These are phyloP conservation scores for Trichophyton simii DNA, from an alignment of 2,329 filamentous ascomycete genomes.

Conservation along the genomic window DNA sequence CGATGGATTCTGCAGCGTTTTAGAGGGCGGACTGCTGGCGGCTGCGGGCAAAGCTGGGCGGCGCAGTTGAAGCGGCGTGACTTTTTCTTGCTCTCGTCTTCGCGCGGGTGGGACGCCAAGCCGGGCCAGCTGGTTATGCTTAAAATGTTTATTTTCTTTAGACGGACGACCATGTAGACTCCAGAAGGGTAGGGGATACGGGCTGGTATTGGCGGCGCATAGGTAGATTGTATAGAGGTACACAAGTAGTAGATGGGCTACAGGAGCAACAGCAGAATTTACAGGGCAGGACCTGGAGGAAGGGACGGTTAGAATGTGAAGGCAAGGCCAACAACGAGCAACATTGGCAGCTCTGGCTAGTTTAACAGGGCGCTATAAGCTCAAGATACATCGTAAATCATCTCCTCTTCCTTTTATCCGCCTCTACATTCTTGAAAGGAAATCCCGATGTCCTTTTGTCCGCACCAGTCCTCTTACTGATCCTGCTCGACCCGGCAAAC, in stretches of 20 bases:
- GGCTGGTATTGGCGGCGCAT: neutral
- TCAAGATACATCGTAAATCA: neutral
- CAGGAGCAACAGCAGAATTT: too few relatives aligned
- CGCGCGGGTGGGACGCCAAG: neutral
- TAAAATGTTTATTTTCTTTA: slow-evolving; percentile 20
- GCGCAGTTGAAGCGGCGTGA: slow-evolving; percentile 10
- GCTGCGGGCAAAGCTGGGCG: neutral
- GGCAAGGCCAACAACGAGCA: neutral
- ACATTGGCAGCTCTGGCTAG: too few relatives aligned
- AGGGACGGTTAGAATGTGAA: neutral
- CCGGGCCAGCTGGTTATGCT: neutral
- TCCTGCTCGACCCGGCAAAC: slow-evolving; percentile 46
- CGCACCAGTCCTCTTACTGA: slow-evolving; percentile 48
- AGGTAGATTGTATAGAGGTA: neutral
- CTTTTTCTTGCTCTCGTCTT: slow-evolving; percentile 3
- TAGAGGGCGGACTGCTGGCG: neutral
- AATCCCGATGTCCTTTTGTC: slow-evolving; percentile 56
- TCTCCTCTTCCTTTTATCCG: slow-evolving; percentile 35
- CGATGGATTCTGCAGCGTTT: neutral
- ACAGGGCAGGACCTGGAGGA: too few relatives aligned
- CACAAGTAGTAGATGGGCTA: too few relatives aligned
- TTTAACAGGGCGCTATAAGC: neutral
- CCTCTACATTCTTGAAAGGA: slow-evolving; percentile 50
- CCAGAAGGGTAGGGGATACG: too few relatives aligned
- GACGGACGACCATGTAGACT: neutral